A percentile compares a stretch with the other conserved stretches of the same genome.
phyloP scores from a whole-genome alignment of 1,139 yeast species.

The Geotrichum carabidarum region DNA sequence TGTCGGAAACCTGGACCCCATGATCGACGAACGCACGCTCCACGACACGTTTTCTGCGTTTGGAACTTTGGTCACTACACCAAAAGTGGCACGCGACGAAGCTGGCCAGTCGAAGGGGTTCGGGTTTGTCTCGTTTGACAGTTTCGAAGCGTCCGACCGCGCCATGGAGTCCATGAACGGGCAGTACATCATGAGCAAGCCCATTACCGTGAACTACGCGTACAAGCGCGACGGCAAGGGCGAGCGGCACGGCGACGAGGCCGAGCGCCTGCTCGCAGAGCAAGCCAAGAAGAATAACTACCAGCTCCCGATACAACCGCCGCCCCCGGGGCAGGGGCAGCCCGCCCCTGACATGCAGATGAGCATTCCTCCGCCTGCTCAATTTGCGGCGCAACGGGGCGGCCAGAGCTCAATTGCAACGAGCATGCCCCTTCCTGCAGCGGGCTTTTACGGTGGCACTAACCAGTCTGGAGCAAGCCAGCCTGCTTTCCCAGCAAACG shows the following conservation, averaged over 20 bases:
- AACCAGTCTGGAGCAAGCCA: background rate
- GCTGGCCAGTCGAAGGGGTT: constrained; percentile 54
- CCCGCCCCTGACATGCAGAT: background rate
- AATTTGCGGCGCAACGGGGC: background rate
- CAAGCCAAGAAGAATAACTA: constrained; percentile 49
- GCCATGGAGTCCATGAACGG: constrained; percentile 71
- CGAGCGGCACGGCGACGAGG: constrained; percentile 70
- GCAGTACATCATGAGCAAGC: constrained; percentile 61
- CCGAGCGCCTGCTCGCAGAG: constrained; percentile 67
- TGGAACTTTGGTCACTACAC: constrained; percentile 55
- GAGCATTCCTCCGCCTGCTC: background rate
- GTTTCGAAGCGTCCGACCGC: constrained; percentile 63
- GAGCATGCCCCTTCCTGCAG: constrained; percentile 1
- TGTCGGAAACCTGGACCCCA: constrained; percentile 64
- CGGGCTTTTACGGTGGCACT: background rate
- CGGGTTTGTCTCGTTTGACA: constrained; percentile 60
- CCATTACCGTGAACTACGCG: constrained; percentile 63
- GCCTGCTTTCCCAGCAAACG: background rate
- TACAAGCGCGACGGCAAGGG: constrained; percentile 57
- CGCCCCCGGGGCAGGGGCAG: background rate
- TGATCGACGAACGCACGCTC: constrained; percentile 60
- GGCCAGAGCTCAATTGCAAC: constrained; percentile 5
- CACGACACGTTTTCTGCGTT: constrained; percentile 60
- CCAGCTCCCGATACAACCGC: constrained; percentile 16
- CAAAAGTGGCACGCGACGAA: constrained; percentile 51